A percentile compares a stretch with the other conserved stretches of the same genome.
These are phyloP conservation scores for Kockovaella imperatae DNA, from an alignment of 768 basidiomycete species.

Conservation along the genomic window DNA sequence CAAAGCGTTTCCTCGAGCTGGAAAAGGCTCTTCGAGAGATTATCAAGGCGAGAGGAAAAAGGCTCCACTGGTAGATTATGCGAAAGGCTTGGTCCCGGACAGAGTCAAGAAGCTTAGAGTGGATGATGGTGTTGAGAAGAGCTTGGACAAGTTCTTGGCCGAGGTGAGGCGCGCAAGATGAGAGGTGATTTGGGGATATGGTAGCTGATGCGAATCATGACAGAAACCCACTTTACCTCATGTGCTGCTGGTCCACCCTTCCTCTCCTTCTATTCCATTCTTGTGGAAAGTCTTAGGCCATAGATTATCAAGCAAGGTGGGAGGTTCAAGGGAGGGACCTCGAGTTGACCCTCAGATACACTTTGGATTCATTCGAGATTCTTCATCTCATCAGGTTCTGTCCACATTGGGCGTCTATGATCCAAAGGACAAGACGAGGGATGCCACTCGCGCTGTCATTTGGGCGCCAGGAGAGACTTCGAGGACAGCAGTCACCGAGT, in stretches of 20 bases:
- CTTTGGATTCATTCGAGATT: slow-evolving; percentile 58
- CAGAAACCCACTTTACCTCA: slow-evolving; percentile 42
- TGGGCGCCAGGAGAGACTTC: slow-evolving; percentile 49
- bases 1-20: slow-evolving; percentile 80
- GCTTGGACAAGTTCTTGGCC: slow-evolving; percentile 57
- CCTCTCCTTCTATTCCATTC: slow-evolving; percentile 41
- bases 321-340: slow-evolving; percentile 44
- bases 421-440: slow-evolving; percentile 44
- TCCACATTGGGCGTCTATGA: slow-evolving; percentile 56
- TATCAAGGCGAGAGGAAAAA: slow-evolving; percentile 70
- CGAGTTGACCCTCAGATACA: slow-evolving; percentile 65
- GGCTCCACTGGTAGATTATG: slow-evolving; percentile 67
- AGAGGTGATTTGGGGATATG: no score
- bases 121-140: slow-evolving; percentile 47
- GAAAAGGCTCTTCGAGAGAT: slow-evolving; percentile 54
- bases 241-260: slow-evolving; percentile 43
- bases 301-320: slow-evolving; percentile 28
- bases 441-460: slow-evolving; percentile 56
- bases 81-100: slow-evolving; percentile 64
- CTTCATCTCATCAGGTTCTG: slow-evolving; percentile 40
- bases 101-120: slow-evolving; percentile 54
- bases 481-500: slow-evolving; percentile 56
- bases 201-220: no score
- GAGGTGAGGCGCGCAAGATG: slow-evolving; percentile 58
- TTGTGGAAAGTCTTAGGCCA: slow-evolving; percentile 45